phyloP scores from a whole-genome alignment of 1,284 basidiomycete genomes.

The Irpex lacteus region DNA sequence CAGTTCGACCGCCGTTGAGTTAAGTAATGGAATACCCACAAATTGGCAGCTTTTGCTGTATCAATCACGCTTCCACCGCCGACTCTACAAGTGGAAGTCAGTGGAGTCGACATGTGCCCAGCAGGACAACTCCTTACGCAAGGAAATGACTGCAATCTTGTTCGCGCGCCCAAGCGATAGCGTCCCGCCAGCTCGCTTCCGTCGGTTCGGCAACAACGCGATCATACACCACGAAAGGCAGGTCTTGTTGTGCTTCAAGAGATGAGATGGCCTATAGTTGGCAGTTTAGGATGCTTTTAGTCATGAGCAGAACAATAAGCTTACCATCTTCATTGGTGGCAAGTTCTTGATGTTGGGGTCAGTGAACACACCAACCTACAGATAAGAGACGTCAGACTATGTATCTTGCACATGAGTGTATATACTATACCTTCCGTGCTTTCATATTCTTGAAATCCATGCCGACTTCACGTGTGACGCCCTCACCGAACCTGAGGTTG shows the following conservation, averaged over 20 bases:
- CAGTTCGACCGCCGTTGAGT: not conserved
- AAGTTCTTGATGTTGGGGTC: conserved; percentile 85
- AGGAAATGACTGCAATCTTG: conserved; percentile 93
- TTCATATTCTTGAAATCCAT: conserved; percentile 93
- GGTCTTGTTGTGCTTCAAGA: conserved; percentile 66
- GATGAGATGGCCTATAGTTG: conserved; percentile 66
- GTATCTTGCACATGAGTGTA: conserved; percentile 6
- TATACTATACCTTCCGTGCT: conserved; percentile 61
- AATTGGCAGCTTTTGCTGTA: conserved; percentile 89
- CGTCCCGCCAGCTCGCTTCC: conserved; percentile 83
- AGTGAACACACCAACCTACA: conserved; percentile 90
- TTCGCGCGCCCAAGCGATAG: conserved; percentile 84
- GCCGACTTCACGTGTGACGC: conserved; percentile 88
- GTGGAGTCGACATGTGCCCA: conserved; percentile 1
- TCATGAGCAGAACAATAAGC: conserved; percentile 24
- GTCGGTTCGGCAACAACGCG: conserved; percentile 89
- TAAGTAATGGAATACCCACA: conserved; percentile 46
- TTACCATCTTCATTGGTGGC: conserved; percentile 77
- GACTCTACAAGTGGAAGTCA: conserved; percentile 49
- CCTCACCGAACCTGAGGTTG: conserved; percentile 86
- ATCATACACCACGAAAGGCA: conserved; percentile 86
- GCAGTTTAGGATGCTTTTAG: not conserved
- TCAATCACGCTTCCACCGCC: conserved; percentile 97
- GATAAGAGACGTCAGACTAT: conserved; percentile 4
- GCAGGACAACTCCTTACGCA: conserved; percentile 54